Evolutionary conservation across 2,329 filamentous ascomycete genomes (phyloP).

Genomic region (Aschersonia sp.): DNA sequence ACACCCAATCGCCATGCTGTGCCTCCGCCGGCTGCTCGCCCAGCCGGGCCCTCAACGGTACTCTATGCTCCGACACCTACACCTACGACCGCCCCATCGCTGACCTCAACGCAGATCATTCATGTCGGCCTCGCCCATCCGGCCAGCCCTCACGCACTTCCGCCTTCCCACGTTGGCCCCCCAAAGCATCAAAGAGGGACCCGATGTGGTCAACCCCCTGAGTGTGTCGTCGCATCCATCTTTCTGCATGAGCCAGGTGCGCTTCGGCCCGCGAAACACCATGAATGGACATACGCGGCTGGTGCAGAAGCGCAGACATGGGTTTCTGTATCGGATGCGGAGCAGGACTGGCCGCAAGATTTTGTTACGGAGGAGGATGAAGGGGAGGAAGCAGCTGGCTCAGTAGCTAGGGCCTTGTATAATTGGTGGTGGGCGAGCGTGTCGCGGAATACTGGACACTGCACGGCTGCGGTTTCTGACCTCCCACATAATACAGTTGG

Average conservation of each 20-base stretch:
- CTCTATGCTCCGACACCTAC: too few species aligned
- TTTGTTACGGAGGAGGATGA: conserved; percentile 33
- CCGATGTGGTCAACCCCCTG: conserved; percentile 27
- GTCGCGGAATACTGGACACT: too few species aligned
- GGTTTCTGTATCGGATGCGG: conserved; percentile 37
- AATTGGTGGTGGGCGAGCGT: too few species aligned
- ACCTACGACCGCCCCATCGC: too few species aligned
- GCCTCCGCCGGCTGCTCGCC: background rate
- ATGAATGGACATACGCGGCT: conserved; percentile 40
- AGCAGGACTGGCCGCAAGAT: conserved; percentile 38
- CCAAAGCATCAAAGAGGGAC: conserved; percentile 6
- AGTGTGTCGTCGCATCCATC: conserved; percentile 38
- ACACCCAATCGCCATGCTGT: background rate
- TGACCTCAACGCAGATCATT: conserved; percentile 22
- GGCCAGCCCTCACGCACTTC: conserved; percentile 26
- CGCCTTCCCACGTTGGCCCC: conserved; percentile 15
- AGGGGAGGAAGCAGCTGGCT: conserved; percentile 33
- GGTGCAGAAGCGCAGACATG: conserved; percentile 44
- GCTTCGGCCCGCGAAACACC: conserved; percentile 44
- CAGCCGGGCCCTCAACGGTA: background rate
- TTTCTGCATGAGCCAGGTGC: conserved; percentile 33
- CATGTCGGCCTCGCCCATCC: conserved; percentile 33
- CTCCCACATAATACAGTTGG: too few species aligned
- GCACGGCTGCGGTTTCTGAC: too few species aligned
- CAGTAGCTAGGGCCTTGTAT: conserved; percentile 12